A percentile compares a stretch with the other conserved stretches of the same genome.
Conservation (phyloP, 495 filamentous ascomycete species). For the Tuber indicum region DNA sequence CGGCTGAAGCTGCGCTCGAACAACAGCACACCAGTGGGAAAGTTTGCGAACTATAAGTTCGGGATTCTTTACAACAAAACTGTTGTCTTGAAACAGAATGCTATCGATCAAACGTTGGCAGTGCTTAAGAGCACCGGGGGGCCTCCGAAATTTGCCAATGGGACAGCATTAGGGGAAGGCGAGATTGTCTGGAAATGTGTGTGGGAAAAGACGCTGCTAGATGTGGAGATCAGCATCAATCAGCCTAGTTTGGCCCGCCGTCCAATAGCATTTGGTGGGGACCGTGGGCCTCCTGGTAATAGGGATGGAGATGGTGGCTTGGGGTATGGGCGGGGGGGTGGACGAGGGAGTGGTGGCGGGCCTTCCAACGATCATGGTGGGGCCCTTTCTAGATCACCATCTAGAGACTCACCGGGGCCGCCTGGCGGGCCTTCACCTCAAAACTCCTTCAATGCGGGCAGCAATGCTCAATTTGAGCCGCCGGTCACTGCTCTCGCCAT, state of each 20-base stretch:
- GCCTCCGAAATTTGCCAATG: slow-evolving; percentile 19
- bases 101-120: slow-evolving; percentile 22
- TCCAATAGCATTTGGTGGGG: neutral
- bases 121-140: neutral
- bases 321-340: neutral
- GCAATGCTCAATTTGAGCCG: neutral
- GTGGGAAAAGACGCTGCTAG: slow-evolving; percentile 39
- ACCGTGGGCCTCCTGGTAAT: neutral
- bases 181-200: slow-evolving; percentile 40
- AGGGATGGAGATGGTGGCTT: slow-evolving; percentile 1
- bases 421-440: neutral
- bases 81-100: slow-evolving; percentile 24
- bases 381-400: neutral
- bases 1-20: neutral
- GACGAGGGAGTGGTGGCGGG: neutral
- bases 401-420: neutral
- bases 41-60: slow-evolving; percentile 29
- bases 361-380: neutral
- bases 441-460: neutral
- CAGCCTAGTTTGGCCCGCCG: slow-evolving; percentile 4
- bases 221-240: slow-evolving; percentile 31
- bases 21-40: neutral
- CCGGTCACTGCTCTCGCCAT: neutral
- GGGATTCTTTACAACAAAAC: slow-evolving; percentile 35
- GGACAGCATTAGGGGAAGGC: slow-evolving; percentile 16